Evolutionary conservation across 495 filamentous ascomycete genomes (phyloP), one percentile per base, ranked within the genome.

Genomic region (Penicillium simplicissimum): DNA sequence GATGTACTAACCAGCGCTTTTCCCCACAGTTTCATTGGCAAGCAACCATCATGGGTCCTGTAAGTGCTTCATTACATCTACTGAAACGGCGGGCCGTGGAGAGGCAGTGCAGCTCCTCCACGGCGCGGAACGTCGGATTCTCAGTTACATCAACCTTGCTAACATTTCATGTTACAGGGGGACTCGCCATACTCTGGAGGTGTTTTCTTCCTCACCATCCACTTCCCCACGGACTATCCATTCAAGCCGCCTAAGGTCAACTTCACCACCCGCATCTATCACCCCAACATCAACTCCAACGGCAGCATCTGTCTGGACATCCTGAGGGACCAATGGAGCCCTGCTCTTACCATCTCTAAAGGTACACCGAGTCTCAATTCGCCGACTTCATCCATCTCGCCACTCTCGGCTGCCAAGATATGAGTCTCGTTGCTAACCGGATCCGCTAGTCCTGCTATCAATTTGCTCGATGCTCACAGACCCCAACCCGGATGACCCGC

Each of bases 1-100:
- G n/a, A n/a, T n/a, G n/a, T n/a, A n/a, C n/a, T n/a, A n/a, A n/a
- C n/a, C n/a, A n/a, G n/a, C n/a, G n/a, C n/a, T n/a, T n/a, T n/a
- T n/a, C n/a, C n/a, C n/a, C n/a, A n/a, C 72, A 98, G 95, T 98
- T 98, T 74, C 95, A 98, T 87, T 98, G 95, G 95, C 95, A 98
- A 86, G 95, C 95, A 60, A 98, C 95, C 19, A 98, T 98, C 74
- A 98, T 98, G 95, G 95, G 95, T 80, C 95, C 95, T 74, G 94
- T 97, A 88, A 87, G 93, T 88, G 36, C 52, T 68, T 60, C 23
- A 34, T 53, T 34, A 14, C 15, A 21, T 53, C 19, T 15, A 1
- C 31, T 49, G 23, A 49, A 49, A 8, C 14, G 45, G 23, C 45
- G 19, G 43, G 43, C n/a, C n/a, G n/a, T n/a, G n/a, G n/a, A n/a